Conservation (phyloP, 108 stramenopile genomes). For the Conticribra weissflogii region DNA sequence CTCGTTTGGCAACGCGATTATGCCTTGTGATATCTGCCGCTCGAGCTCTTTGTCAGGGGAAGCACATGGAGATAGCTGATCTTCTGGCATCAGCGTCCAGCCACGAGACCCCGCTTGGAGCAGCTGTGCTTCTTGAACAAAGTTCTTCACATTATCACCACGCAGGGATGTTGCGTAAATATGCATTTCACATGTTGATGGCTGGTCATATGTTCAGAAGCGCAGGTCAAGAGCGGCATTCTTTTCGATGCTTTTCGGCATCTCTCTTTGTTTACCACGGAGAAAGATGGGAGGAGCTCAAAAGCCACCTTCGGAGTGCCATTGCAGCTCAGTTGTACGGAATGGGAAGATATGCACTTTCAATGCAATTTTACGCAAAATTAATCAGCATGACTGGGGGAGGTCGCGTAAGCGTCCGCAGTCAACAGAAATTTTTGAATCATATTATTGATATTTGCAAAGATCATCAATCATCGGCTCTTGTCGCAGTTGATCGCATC, state of each 20-base stretch:
- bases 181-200: slow-evolving; percentile 92
- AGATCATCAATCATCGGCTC: slow-evolving; percentile 64
- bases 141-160: slow-evolving; percentile 75
- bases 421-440: slow-evolving; percentile 84
- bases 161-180: slow-evolving; percentile 79
- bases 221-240: slow-evolving; percentile 81
- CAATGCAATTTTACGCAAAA: slow-evolving; percentile 78
- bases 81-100: slow-evolving; percentile 82
- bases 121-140: slow-evolving; percentile 85
- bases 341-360: slow-evolving; percentile 73
- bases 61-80: slow-evolving; percentile 84
- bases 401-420: slow-evolving; percentile 74
- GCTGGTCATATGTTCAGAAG: slow-evolving; percentile 91
- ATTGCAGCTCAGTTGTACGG: slow-evolving; percentile 84
- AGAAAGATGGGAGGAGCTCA: slow-evolving; percentile 76
- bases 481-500: slow-evolving; percentile 83
- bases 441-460: slow-evolving; percentile 80
- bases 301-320: slow-evolving; percentile 79
- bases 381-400: slow-evolving; percentile 59
- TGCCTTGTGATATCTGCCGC: slow-evolving; percentile 68
- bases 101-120: slow-evolving; percentile 84
- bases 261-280: slow-evolving; percentile 80
- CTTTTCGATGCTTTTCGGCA: slow-evolving; percentile 85
- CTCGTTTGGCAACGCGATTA: slow-evolving; percentile 76
- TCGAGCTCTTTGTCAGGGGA: slow-evolving; percentile 49